Evolutionary conservation across 805 yeast genomes (phyloP).

Genomic region (Clavispora santaluciae): DNA sequence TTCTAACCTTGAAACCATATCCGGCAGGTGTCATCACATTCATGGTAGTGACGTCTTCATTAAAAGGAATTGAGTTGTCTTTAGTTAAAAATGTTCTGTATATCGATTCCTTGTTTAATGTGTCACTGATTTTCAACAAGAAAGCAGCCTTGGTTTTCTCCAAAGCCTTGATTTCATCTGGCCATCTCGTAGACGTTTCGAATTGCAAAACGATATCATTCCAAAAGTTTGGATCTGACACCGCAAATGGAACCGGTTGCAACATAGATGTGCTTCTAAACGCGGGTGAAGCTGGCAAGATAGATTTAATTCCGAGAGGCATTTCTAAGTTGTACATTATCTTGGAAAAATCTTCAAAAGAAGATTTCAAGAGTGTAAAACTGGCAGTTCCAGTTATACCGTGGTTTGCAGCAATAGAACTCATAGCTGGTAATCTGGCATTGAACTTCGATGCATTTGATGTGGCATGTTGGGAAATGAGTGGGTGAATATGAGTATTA

Average conservation of each 20-base stretch:
- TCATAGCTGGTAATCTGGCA: constrained; percentile 48
- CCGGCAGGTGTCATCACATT: constrained; percentile 84
- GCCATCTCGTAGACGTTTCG: constrained; percentile 92
- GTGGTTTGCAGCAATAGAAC: constrained; percentile 53
- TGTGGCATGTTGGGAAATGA: constrained; percentile 30
- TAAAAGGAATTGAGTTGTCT: constrained; percentile 65
- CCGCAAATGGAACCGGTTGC: constrained; percentile 80
- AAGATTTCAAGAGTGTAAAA: constrained; percentile 25
- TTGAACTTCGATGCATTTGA: constrained; percentile 44
- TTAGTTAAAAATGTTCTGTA: constrained; percentile 59
- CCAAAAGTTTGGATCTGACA: constrained; percentile 70
- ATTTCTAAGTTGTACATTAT: constrained; percentile 43
- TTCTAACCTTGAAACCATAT: constrained; percentile 73
- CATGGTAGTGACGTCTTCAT: constrained; percentile 51
- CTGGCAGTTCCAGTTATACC: constrained; percentile 31
- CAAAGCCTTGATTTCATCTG: constrained; percentile 78
- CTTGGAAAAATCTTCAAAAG: constrained; percentile 51
- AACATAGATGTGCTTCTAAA: constrained; percentile 71
- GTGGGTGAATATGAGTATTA: constrained; percentile 55
- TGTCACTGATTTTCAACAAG: constrained; percentile 56
- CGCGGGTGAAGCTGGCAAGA: constrained; percentile 69
- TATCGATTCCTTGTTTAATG: constrained; percentile 44
- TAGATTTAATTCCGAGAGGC: constrained; percentile 69
- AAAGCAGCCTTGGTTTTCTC: constrained; percentile 92
- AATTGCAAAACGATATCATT: constrained; percentile 80